Base-by-base conservation (phyloP, 805 yeast genomes). In the Hanseniaspora valbyensis region DNA sequence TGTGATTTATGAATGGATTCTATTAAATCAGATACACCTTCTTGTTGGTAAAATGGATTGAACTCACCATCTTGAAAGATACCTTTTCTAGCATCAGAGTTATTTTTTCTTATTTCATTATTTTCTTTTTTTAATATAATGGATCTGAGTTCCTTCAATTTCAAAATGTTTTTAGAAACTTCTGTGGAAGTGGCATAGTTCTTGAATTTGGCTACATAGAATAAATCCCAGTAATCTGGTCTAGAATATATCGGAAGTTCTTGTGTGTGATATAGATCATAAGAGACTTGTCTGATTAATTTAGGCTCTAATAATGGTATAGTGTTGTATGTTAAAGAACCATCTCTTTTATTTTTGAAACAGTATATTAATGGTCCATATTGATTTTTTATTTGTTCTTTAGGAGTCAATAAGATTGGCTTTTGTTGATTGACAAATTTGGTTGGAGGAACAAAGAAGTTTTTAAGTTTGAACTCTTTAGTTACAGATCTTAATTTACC, bases 241-340 rank as follows among this genome's bases (percentile, higher is more conserved):
- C 97, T 78, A 29, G 33, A 16, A 34, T 77, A 69, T 3, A 96
- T 96, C 58, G 74, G 76, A 60, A 83, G 73, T 70, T 89, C 87
- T 62, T 85, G 83, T 94, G 95, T 85, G 70, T 87, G 85, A 41
- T 95, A 94, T 61, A 85, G 73, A 55, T 73, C 74, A 64, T 83
- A 86, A 68, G 82, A 92, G 39, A 56, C 53, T 54, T 68, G 72
- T 53, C 79, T 76, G 54, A 85, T 78, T 63, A 83, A 83, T 38
- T 71, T 54, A 32, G 57, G 59, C 1, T 61, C 52, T 40, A 62
- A 72, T 53, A 71, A 72, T 36, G 95, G 92, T 12, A 83, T 75
- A 66, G 89, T 96, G 5, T 95, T 80, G 64, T 87, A 89, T 10
- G 86, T 66, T 18, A 88, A 94, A 69, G 89, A 96, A 4, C 96